These are phyloP conservation scores for Solanum hybrid DNA, from an alignment of 305 asterid species.

Conservation along the genomic window DNA sequence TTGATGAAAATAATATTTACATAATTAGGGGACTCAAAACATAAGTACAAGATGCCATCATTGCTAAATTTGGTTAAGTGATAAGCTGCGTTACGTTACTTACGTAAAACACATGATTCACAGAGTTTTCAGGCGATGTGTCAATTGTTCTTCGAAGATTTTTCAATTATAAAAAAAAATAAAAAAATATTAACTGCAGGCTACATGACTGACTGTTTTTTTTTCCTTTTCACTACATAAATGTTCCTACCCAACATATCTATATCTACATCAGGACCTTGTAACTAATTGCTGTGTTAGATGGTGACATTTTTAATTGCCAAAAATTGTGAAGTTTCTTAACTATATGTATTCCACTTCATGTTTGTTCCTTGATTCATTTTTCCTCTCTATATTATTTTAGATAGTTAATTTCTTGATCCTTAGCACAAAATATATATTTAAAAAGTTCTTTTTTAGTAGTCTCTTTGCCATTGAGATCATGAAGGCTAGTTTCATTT, in stretches of 20 bases:
- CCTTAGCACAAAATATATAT: neutral
- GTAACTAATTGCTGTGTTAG: constrained; percentile 6
- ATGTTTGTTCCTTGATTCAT: neutral
- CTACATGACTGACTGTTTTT: neutral
- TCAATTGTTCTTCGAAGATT: neutral
- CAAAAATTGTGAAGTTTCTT: neutral
- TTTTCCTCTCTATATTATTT: neutral
- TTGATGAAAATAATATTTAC: neutral
- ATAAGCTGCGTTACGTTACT: neutral
- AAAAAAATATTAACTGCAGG: neutral
- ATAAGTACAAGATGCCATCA: neutral
- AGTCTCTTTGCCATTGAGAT: constrained; percentile 6
- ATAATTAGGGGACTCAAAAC: neutral
- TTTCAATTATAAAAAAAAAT: neutral
- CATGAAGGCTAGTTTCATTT: constrained; percentile 8
- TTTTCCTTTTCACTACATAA: constrained; percentile 3
- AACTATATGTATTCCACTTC: neutral
- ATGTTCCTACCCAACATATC: constrained; percentile 13
- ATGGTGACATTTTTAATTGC: constrained; percentile 3
- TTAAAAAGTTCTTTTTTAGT: neutral
- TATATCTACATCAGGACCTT: constrained; percentile 7
- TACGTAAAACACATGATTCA: neutral
- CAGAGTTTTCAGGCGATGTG: neutral
- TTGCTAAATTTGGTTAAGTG: neutral
- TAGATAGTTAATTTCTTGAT: neutral